Evolutionary conservation across 768 basidiomycete species (phyloP).

Genomic region (Lepiota brunneoincarnata): DNA sequence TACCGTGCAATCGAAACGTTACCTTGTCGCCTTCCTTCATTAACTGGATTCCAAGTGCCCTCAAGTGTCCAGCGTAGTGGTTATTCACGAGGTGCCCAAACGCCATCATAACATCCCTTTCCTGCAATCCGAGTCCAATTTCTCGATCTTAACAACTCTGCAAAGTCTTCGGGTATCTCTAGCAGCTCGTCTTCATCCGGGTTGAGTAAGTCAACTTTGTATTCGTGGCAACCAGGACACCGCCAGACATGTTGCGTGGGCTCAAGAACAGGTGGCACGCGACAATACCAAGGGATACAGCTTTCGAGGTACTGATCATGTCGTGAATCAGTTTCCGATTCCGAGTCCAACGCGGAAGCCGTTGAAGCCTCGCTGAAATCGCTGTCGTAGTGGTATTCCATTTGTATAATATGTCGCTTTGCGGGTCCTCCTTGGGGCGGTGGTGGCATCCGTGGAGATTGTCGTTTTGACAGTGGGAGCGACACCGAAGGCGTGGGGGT

Average conservation of each 20-base stretch:
- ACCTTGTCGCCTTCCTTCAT: neutral
- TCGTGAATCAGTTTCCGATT: slow-evolving; percentile 21
- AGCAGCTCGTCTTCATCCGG: slow-evolving; percentile 30
- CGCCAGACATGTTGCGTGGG: slow-evolving; percentile 48
- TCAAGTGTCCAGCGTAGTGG: slow-evolving; percentile 4
- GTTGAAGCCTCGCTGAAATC: slow-evolving; percentile 59
- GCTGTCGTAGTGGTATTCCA: slow-evolving; percentile 41
- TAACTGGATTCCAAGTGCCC: neutral
- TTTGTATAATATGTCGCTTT: neutral
- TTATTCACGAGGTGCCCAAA: slow-evolving; percentile 8
- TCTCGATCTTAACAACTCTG: slow-evolving; percentile 24
- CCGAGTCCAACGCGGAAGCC: slow-evolving; percentile 37
- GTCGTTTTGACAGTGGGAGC: neutral
- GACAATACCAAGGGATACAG: slow-evolving; percentile 34
- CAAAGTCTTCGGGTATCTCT: slow-evolving; percentile 19
- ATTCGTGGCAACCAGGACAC: slow-evolving; percentile 40
- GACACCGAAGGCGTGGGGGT: neutral
- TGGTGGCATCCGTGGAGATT: neutral
- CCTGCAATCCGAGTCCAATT: slow-evolving; percentile 33
- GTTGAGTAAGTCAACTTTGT: slow-evolving; percentile 44
- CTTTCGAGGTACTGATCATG: slow-evolving; percentile 16
- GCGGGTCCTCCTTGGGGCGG: neutral
- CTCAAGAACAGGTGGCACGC: slow-evolving; percentile 35
- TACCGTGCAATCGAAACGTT: neutral
- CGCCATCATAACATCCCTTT: slow-evolving; percentile 15